Evolutionary conservation across 1,284 basidiomycete genomes (phyloP).

Genomic region (Retiboletus flavoniger): DNA sequence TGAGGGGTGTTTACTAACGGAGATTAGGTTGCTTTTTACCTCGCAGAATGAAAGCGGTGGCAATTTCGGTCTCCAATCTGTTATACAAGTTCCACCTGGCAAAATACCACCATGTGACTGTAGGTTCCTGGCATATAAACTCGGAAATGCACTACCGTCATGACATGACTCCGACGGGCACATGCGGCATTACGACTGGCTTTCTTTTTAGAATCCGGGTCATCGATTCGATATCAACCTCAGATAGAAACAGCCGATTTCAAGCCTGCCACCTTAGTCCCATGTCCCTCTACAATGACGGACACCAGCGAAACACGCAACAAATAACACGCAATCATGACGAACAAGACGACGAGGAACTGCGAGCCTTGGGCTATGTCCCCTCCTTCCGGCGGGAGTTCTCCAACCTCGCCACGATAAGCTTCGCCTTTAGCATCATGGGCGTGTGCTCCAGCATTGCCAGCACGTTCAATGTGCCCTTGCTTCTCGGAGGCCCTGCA

Average conservation of each 20-base stretch:
- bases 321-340: not conserved
- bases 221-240: not conserved
- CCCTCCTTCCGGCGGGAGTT: slow-evolving; percentile 83
- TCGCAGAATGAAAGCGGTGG: too few relatives aligned
- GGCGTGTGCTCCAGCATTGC: slow-evolving; percentile 79
- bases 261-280: not conserved
- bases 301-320: not conserved
- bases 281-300: slow-evolving; percentile 6
- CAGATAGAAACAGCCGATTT: not conserved
- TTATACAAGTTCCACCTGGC: too few relatives aligned
- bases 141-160: too few relatives aligned
- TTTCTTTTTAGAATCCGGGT: not conserved
- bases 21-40: too few relatives aligned
- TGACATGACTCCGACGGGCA: too few relatives aligned
- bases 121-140: too few relatives aligned
- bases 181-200: slow-evolving; percentile 15
- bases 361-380: slow-evolving; percentile 68
- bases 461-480: slow-evolving; percentile 79
- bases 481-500: slow-evolving; percentile 74
- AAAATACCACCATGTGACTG: too few relatives aligned
- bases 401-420: slow-evolving; percentile 67
- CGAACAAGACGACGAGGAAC: slow-evolving; percentile 55
- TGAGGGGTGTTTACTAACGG: too few relatives aligned
- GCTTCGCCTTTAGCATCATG: slow-evolving; percentile 36
- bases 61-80: too few relatives aligned